Base-by-base conservation (phyloP, 2,329 filamentous ascomycete species). In the Colletotrichum sansevieriae region DNA sequence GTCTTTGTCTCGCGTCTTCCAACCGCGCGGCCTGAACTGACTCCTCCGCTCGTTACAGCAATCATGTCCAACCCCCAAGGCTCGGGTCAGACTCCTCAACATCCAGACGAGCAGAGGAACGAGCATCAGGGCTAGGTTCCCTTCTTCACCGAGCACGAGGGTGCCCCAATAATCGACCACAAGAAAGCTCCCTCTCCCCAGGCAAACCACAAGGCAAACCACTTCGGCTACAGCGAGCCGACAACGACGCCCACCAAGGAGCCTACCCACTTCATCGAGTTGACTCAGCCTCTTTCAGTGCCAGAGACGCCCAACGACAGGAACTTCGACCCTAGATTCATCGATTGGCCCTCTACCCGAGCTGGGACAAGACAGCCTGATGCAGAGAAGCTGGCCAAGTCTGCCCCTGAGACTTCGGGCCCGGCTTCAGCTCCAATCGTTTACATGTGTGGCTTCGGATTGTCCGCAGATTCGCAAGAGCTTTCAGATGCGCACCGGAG, bases 91-190 rank as follows among this genome's bases (percentile, higher is more conserved):
- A 35, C 35, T 6, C 25, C 59, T 25, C 22, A 44, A 11, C 15
- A 33, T 25, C 59, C 37, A 10, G 59, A 54, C 15, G 10, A 33
- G 8, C 41, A 44, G 12, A 20, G 39, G 4, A 18, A 18, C 11
- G 20, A 44, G 18, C 18, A 47, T 10, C 54, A 69, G 47, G 49
- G 56, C 35, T 69, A 69, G 66, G 33, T 51, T 3, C 63, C 66
- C 62, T 56, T 66, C 49, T 61, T 66, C 6, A 69, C 66, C 6
- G 66, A 69, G 20, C 63, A 69, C 3, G 56, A 66, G 25, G 62
- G 49, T 10, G 58, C 33, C 4, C 66, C 62, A 20, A 60, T 66
- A 10, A 18, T 56, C 18, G 63, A 66, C 10, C 29, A 46, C 37
- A 59, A 35, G 3, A 61, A 35, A 8, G 7, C 7, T 29, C 25